Evolutionary conservation across 768 basidiomycete species (phyloP).

Genomic region (Rhizopogon rudus): DNA sequence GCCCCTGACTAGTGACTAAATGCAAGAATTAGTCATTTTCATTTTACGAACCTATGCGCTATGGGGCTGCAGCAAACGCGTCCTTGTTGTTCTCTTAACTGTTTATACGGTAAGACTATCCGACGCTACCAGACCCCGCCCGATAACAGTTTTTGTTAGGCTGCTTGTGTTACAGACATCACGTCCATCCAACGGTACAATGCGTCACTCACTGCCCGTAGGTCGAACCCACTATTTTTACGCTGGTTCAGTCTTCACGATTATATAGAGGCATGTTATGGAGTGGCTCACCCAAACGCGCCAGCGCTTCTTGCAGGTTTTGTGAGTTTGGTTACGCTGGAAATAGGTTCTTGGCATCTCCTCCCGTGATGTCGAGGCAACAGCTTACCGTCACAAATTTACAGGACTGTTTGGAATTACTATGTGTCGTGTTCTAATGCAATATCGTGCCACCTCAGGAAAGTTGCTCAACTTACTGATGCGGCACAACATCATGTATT

Average conservation of each 20-base stretch:
- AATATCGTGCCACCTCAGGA: background rate
- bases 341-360: background rate
- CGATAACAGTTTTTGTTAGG: background rate
- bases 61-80: background rate
- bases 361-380: background rate
- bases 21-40: background rate
- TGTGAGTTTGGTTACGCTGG: background rate
- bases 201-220: background rate
- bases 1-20: background rate
- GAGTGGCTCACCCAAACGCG: background rate
- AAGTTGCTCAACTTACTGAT: background rate
- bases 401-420: background rate
- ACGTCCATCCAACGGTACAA: background rate
- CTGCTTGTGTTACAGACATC: background rate
- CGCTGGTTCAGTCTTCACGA: background rate
- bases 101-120: background rate
- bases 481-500: background rate
- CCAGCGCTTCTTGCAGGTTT: background rate
- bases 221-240: background rate
- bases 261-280: background rate
- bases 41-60: background rate
- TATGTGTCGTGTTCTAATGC: background rate
- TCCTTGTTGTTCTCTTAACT: background rate
- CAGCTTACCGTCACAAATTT: background rate
- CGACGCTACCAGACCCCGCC: too few species aligned